phyloP scores from a whole-genome alignment of 805 yeast species.

The Ogataea corticis region DNA sequence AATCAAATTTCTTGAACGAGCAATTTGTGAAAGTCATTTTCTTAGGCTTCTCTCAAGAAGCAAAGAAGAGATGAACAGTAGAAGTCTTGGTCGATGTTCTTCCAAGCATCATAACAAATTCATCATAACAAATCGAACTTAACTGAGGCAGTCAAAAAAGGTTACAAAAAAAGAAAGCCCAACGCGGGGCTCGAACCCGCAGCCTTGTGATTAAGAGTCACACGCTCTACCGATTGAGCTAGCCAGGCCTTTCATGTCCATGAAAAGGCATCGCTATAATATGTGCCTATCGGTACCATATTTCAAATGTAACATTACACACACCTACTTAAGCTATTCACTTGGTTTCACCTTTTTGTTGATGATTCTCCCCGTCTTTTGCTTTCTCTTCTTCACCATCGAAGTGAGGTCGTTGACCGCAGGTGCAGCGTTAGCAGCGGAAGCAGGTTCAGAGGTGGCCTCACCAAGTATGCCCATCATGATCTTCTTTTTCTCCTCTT shows the following conservation, averaged over 20 bases:
- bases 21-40: no score
- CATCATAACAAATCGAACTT: no score
- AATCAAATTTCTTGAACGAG: no score
- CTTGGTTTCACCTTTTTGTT: slow-evolving; percentile 18
- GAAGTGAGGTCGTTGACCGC: slow-evolving; percentile 62
- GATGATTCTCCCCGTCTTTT: slow-evolving; percentile 18
- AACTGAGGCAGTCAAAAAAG: no score
- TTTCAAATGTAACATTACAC: no score
- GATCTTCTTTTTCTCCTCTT: slow-evolving; percentile 52
- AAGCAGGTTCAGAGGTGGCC: slow-evolving; percentile 25
- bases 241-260: slow-evolving; percentile 22
- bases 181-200: slow-evolving; percentile 29
- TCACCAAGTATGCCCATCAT: slow-evolving; percentile 60
- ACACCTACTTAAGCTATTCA: slow-evolving; percentile 3
- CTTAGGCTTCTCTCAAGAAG: no score
- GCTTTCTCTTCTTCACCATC: slow-evolving; percentile 54
- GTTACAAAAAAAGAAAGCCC: slow-evolving; percentile 15
- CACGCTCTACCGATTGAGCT: slow-evolving; percentile 31
- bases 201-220: slow-evolving; percentile 29
- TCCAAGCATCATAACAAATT: no score
- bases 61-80: no score
- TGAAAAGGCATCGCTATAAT: not conserved
- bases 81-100: no score
- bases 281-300: no score
- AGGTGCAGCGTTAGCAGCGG: slow-evolving; percentile 17